Evolutionary conservation across 371 early-diverging fungal genomes (phyloP).

Genomic region (Homolaphlyctis polyrhiza): DNA sequence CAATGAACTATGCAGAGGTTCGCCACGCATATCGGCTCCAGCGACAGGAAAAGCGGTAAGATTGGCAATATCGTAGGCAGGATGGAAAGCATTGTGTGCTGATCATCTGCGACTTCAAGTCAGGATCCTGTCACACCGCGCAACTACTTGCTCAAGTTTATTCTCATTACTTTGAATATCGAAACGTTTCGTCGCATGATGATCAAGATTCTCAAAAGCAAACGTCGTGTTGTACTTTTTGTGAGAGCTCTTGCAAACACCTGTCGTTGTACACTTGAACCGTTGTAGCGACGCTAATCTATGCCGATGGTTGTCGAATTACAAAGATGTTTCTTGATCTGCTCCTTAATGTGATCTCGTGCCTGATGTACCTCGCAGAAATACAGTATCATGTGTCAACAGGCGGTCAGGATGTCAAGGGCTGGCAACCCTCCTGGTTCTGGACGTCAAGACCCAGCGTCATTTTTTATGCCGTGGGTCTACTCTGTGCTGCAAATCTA

Average conservation of each 20-base stretch:
- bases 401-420: constrained; percentile 13
- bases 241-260: too few species aligned
- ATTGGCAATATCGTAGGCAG: background rate
- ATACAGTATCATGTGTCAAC: constrained; percentile 47
- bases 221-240: background rate
- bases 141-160: background rate
- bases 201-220: background rate
- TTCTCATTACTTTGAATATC: background rate
- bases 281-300: too few species aligned
- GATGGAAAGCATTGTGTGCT: too few species aligned
- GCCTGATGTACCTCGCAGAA: constrained; percentile 61
- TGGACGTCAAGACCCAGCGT: constrained; percentile 52
- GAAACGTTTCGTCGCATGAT: background rate
- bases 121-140: too few species aligned
- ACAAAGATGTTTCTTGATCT: constrained; percentile 12
- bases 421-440: constrained; percentile 51
- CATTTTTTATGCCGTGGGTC: constrained; percentile 41
- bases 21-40: background rate
- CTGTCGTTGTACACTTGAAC: too few species aligned
- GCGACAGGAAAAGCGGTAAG: background rate
- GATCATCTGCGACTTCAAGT: too few species aligned
- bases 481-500: constrained; percentile 16
- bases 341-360: constrained; percentile 57
- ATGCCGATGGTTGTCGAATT: too few species aligned
- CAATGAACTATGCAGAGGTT: background rate